Conservation (phyloP, 1,284 basidiomycete species). For the Trametes sp. region DNA sequence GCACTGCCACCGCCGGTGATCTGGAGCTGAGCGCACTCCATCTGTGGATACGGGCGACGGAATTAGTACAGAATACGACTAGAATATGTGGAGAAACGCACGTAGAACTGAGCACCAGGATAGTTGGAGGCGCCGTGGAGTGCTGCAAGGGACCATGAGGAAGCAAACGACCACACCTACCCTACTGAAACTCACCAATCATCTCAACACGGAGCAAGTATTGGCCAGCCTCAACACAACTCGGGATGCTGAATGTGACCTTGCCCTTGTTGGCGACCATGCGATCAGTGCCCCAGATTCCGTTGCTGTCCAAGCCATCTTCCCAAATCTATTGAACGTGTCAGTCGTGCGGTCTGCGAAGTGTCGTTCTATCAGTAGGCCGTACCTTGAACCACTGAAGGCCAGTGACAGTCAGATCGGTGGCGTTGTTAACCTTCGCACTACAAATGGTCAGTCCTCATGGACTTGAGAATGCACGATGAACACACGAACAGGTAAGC, state of each 20-base stretch:
- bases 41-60: constrained; percentile 37
- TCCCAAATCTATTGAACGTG: constrained; percentile 44
- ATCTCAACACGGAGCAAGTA: constrained; percentile 62
- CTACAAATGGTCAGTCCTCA: constrained; percentile 38
- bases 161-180: no score
- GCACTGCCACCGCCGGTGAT: constrained; percentile 59
- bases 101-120: constrained; percentile 61
- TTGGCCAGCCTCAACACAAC: constrained; percentile 55
- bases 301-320: constrained; percentile 49
- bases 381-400: constrained; percentile 63
- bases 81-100: neutral
- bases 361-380: neutral
- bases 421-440: constrained; percentile 54
- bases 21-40: constrained; percentile 60
- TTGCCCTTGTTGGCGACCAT: constrained; percentile 62
- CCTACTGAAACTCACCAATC: constrained; percentile 47
- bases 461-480: no score
- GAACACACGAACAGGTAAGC: constrained; percentile 55
- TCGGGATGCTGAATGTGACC: constrained; percentile 58
- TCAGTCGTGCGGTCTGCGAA: neutral
- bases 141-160: constrained; percentile 36
- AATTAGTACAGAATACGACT: neutral
- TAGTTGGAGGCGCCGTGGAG: constrained; percentile 52
- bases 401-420: constrained; percentile 55
- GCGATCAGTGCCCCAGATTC: constrained; percentile 56